These are phyloP conservation scores for Penicillium flavigenum DNA, from an alignment of 495 filamentous ascomycete species.

Conservation along the genomic window DNA sequence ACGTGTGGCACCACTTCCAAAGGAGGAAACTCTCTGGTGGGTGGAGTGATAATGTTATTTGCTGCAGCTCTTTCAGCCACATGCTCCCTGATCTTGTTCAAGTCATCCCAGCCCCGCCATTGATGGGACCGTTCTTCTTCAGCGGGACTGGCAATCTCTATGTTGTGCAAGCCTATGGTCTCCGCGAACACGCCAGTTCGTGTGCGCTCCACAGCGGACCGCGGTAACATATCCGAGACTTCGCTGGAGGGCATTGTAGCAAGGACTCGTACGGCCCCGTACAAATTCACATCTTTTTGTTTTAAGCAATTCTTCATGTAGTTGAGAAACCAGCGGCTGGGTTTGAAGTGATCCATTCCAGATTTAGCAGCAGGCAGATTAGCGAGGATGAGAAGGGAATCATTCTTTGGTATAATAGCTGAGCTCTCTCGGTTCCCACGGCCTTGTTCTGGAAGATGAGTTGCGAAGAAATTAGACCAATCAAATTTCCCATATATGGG, in stretches of 20 bases:
- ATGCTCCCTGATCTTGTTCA: constrained; percentile 32
- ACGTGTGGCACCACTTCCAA: constrained; percentile 26
- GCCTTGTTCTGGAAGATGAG: constrained; percentile 41
- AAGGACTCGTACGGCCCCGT: constrained; percentile 68
- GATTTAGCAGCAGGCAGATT: constrained; percentile 43
- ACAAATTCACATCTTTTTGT: constrained; percentile 30
- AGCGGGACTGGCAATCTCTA: constrained; percentile 44
- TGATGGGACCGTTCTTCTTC: constrained; percentile 15
- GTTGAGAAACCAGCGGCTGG: constrained; percentile 34
- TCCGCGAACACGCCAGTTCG: constrained; percentile 58
- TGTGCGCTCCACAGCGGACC: constrained; percentile 47
- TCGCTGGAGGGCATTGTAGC: constrained; percentile 57
- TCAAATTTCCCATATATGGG: constrained; percentile 46
- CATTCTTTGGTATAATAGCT: constrained; percentile 48
- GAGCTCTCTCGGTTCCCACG: constrained; percentile 20
- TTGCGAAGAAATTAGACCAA: constrained; percentile 46
- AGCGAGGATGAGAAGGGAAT: constrained; percentile 65
- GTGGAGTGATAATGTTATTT: constrained; percentile 37
- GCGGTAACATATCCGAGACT: constrained; percentile 50
- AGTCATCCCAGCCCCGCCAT: constrained; percentile 32
- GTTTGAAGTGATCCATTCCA: constrained; percentile 42
- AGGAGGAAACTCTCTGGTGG: constrained; percentile 32
- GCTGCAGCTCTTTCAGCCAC: constrained; percentile 39
- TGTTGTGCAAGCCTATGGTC: constrained; percentile 46
- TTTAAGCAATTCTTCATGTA: constrained; percentile 34